Evolutionary conservation across 2,329 filamentous ascomycete species (phyloP), one percentile per base, ranked within the genome.

Genomic region (Elsinoe arachidis): DNA sequence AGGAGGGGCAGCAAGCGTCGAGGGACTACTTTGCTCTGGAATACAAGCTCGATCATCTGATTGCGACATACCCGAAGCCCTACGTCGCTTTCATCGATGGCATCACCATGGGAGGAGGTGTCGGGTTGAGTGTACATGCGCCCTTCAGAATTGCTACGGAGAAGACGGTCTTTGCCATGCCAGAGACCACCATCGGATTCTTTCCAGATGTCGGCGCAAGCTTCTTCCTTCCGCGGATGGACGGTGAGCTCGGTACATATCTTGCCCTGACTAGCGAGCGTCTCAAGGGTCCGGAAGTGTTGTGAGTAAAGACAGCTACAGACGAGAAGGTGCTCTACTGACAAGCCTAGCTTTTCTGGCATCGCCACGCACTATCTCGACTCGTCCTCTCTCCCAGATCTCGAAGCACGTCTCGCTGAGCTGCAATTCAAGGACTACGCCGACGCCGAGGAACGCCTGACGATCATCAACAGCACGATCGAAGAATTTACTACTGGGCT

Each of bases 141-240:
- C 95, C 93, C 2, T 92, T 99, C 80, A 82, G 93, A 60, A 95
- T 99, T 69, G 93, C 93, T 37, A 99, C 93, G 2, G 93, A 99
- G 74, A 87, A 86, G 69, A 99, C 93, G 5, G 75, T 95, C 49
- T 97, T 99, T 67, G 91, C 95, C 64, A 99, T 99, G 93, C 93
- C 93, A 30, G 93, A 99, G 76, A 99, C 93, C 3, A 95, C 84
- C 7, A 99, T 99, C 68, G 93, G 93, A 38, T 96, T 97, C 79
- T 99, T 99, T 79, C 93, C 95, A 5, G 95, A 99, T 68, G 93
- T 99, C 51, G 93, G 93, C 60, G 95, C 87, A 33, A 95, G 89
- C 10, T 99, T 97, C 78, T 97, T 97, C 79, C 78, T 99, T 56
- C 89, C 93, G 14, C 82, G 90, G 61, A 84, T 99, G 78, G 84